phyloP scores from a whole-genome alignment of 306 rosid species.

The Canavalia ensiformis region DNA sequence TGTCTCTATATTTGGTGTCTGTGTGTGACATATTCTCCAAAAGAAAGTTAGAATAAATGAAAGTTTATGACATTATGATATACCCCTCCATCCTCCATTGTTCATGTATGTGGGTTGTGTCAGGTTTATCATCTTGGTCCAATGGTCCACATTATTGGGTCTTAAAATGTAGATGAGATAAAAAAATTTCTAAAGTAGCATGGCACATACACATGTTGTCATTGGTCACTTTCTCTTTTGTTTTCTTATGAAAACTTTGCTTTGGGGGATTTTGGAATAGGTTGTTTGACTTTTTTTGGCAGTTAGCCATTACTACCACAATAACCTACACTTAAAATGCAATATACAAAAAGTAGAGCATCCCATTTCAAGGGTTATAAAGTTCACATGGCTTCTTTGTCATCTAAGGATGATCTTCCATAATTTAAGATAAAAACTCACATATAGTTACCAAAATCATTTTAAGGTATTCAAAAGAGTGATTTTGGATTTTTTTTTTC shows the following conservation, averaged over 20 bases:
- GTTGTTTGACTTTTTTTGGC: constrained; percentile 55
- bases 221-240: constrained; percentile 48
- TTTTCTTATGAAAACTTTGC: constrained; percentile 34
- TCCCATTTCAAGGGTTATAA: constrained; percentile 34
- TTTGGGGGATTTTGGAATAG: constrained; percentile 46
- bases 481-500: too few species aligned
- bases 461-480: too few species aligned
- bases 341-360: constrained; percentile 13
- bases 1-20: not conserved
- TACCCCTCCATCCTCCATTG: not conserved
- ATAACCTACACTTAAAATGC: constrained; percentile 40
- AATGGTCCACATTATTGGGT: constrained; percentile 52
- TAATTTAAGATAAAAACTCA: constrained; percentile 18
- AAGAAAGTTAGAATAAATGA: constrained; percentile 31
- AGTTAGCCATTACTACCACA: constrained; percentile 41
- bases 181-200: constrained; percentile 47
- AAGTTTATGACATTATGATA: constrained; percentile 42
- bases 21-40: not conserved
- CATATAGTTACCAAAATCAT: not conserved
- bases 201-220: constrained; percentile 51
- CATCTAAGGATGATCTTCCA: constrained; percentile 18
- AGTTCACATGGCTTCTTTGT: constrained; percentile 33
- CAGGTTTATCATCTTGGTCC: not conserved
- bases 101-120: too few species aligned
- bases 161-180: constrained; percentile 48